phyloP scores from a whole-genome alignment of 148 eudicot genomes.

The Fallopia convolvulus region DNA sequence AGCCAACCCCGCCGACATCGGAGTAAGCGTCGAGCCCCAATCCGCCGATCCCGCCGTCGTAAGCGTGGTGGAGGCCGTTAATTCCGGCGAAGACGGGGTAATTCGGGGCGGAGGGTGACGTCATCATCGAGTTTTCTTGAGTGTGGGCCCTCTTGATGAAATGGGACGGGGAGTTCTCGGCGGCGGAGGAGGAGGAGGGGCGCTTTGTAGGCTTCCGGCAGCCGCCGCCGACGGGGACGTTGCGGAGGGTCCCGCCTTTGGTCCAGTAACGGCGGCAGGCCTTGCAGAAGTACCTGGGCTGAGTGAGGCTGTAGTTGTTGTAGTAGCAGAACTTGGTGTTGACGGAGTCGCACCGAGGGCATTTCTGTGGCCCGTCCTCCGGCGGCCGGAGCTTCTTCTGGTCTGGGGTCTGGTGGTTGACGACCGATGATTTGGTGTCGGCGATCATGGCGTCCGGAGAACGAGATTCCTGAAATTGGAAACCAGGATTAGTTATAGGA shows the following conservation, averaged over 20 bases:
- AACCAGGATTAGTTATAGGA: too few relatives aligned
- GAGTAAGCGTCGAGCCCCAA: neutral
- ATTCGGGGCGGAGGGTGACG: neutral
- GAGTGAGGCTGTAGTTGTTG: constrained; percentile 9
- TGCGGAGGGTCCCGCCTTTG: constrained; percentile 9
- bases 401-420: neutral
- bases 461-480: neutral
- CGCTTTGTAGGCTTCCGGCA: neutral
- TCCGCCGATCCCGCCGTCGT: neutral
- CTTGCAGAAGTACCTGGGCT: constrained; percentile 2
- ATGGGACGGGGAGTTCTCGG: neutral
- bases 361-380: neutral
- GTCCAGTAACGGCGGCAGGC: constrained; percentile 11
- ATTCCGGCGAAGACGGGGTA: neutral
- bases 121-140: neutral
- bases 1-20: neutral
- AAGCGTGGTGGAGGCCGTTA: neutral
- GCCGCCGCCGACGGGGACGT: constrained; percentile 8
- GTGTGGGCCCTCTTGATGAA: constrained; percentile 4
- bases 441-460: neutral
- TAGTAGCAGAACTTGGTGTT: constrained; percentile 11
- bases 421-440: neutral
- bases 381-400: constrained; percentile 7
- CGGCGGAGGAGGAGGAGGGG: neutral
- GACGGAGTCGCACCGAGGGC: neutral